phyloP scores from a whole-genome alignment of 2,329 filamentous ascomycete species.

The Colletotrichum chrysophilum region DNA sequence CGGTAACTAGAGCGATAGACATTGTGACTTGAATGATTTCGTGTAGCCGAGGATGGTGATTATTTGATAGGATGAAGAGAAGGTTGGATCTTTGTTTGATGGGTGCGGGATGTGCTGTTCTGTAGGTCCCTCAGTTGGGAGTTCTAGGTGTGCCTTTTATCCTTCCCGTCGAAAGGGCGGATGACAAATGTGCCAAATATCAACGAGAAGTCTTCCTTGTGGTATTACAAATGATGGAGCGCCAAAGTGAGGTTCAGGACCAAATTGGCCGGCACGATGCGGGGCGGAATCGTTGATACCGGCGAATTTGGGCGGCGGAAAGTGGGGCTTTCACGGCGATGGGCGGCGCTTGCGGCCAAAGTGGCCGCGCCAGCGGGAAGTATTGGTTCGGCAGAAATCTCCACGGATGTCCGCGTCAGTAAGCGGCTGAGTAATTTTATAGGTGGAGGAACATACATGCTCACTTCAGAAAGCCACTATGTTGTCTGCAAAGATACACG shows the following conservation, averaged over 20 bases:
- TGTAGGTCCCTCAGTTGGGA: background rate
- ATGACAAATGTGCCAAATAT: background rate
- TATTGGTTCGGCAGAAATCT: background rate
- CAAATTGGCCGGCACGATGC: background rate
- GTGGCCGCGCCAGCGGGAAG: background rate
- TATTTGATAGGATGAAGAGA: background rate
- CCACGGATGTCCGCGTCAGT: background rate
- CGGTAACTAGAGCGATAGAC: slow-evolving; percentile 9
- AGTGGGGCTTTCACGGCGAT: background rate
- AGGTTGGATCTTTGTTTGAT: background rate
- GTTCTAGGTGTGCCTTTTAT: background rate
- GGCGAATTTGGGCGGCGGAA: background rate
- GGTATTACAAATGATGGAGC: background rate
- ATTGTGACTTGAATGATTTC: background rate
- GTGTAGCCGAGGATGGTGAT: background rate
- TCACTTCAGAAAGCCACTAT: background rate
- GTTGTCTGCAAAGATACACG: background rate
- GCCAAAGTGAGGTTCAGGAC: background rate
- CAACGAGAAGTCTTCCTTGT: background rate
- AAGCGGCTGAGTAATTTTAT: background rate
- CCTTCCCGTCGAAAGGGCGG: background rate
- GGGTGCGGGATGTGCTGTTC: background rate
- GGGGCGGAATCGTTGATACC: background rate
- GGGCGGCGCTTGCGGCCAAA: background rate
- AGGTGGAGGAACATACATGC: background rate